These are phyloP conservation scores for Porogramme epimiltina DNA, from an alignment of 1,284 basidiomycete genomes.

Conservation along the genomic window DNA sequence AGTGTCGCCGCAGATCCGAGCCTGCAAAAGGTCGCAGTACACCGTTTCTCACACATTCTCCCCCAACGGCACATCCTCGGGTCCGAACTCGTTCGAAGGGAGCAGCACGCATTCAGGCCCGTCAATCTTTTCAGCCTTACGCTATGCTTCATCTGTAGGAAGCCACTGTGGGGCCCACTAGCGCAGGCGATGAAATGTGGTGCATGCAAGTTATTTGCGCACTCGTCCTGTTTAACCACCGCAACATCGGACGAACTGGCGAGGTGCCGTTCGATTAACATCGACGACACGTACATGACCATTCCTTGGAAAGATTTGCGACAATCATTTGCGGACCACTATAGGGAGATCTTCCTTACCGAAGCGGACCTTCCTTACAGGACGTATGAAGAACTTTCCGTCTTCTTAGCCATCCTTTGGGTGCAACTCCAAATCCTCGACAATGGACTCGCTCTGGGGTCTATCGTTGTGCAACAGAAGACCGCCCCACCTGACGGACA, in stretches of 20 bases:
- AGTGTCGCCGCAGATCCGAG: slow-evolving; percentile 43
- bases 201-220: slow-evolving; percentile 63
- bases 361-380: slow-evolving; percentile 44
- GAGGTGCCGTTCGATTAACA: slow-evolving; percentile 39
- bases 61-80: slow-evolving; percentile 32
- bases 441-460: slow-evolving; percentile 66
- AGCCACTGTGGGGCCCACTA: slow-evolving; percentile 73
- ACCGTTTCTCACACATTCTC: slow-evolving; percentile 59
- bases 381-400: slow-evolving; percentile 70
- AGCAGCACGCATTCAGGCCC: slow-evolving; percentile 51
- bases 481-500: slow-evolving; percentile 33
- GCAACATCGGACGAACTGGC: slow-evolving; percentile 28
- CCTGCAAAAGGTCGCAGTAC: slow-evolving; percentile 57
- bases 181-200: slow-evolving; percentile 66
- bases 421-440: slow-evolving; percentile 66
- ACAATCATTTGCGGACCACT: slow-evolving; percentile 55
- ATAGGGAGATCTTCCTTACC: slow-evolving; percentile 45
- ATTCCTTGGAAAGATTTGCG: slow-evolving; percentile 53
- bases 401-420: slow-evolving; percentile 60
- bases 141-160: slow-evolving; percentile 64
- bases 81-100: slow-evolving; percentile 28
- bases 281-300: slow-evolving; percentile 50
- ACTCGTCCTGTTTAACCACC: slow-evolving; percentile 51
- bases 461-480: slow-evolving; percentile 50
- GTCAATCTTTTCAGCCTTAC: slow-evolving; percentile 74